Conservation (phyloP, 23 red algal genomes). For the Chondrus crispus region DNA sequence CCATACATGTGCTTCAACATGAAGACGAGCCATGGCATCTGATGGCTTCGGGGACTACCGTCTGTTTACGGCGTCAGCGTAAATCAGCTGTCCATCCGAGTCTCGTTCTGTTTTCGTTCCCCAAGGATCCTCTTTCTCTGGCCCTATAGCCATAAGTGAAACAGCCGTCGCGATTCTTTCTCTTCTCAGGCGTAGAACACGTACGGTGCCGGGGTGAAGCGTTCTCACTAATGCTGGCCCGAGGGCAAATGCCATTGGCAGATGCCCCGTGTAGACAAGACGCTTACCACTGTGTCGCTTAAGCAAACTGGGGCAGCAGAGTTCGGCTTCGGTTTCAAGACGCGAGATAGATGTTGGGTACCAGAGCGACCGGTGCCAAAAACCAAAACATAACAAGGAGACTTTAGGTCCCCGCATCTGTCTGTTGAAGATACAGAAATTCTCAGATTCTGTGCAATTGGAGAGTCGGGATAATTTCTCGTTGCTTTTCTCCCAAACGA, state of each 20-base stretch:
- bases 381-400: slow-evolving; percentile 62
- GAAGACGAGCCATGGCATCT: slow-evolving; percentile 16
- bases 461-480: no score
- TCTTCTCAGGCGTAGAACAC: slow-evolving; percentile 54
- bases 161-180: slow-evolving; percentile 47
- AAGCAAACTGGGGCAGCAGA: neutral
- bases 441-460: no score
- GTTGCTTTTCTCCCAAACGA: no score
- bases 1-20: slow-evolving; percentile 26
- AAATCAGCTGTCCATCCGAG: neutral
- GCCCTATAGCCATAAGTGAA: slow-evolving; percentile 80
- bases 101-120: neutral
- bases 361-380: slow-evolving; percentile 62
- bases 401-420: no score
- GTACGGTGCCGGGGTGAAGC: slow-evolving; percentile 2
- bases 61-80: neutral
- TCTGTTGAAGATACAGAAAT: no score
- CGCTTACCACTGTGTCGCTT: neutral
- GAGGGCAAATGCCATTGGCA: slow-evolving; percentile 59
- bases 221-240: slow-evolving; percentile 4
- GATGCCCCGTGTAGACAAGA: slow-evolving; percentile 63
- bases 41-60: slow-evolving; percentile 53
- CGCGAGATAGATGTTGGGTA: slow-evolving; percentile 59
- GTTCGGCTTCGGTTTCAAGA: no score
- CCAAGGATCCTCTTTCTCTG: slow-evolving; percentile 62